Percentiles rank a stretch among this genome's conserved stretches.
Conservation (phyloP, 2,329 filamentous ascomycete species). For the Ascochyta lentis region DNA sequence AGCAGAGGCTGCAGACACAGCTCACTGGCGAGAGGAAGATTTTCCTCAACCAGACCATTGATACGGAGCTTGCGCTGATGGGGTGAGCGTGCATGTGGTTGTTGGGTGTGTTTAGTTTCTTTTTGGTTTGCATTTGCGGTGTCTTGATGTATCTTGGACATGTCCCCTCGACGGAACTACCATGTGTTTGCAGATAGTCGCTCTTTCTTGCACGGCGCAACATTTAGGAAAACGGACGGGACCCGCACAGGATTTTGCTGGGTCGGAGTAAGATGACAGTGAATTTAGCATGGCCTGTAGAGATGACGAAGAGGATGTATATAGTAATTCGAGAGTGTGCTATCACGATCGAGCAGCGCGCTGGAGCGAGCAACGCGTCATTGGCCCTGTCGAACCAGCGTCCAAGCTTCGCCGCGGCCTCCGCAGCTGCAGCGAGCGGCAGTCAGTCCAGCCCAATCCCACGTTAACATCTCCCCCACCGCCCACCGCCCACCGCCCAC, state of each 20-base stretch:
- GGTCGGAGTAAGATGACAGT: constrained; percentile 9
- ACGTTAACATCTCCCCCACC: too few species aligned
- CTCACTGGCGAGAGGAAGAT: constrained; percentile 82
- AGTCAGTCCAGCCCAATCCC: background rate
- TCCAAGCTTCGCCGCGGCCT: constrained; percentile 1
- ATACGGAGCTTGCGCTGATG: constrained; percentile 93
- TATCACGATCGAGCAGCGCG: background rate
- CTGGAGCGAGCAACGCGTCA: background rate
- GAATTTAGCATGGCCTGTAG: constrained; percentile 4
- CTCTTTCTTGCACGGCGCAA: constrained; percentile 12
- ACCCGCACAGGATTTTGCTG: constrained; percentile 1
- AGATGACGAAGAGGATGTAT: constrained; percentile 2
- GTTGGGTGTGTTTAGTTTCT: constrained; percentile 1
- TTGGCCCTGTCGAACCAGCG: constrained; percentile 8
- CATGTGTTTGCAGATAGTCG: constrained; percentile 11
- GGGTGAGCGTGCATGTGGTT: constrained; percentile 53
- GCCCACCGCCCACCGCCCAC: constrained; percentile 3
- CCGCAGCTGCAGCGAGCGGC: constrained; percentile 1
- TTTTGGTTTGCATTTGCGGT: constrained; percentile 29
- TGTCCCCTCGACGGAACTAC: constrained; percentile 3
- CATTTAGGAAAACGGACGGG: constrained; percentile 12
- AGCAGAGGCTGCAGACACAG: constrained; percentile 91
- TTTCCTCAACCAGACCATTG: constrained; percentile 93
- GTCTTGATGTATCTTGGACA: constrained; percentile 22
- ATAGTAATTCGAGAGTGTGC: constrained; percentile 14